Percentiles rank a stretch among this genome's conserved stretches.
Evolutionary conservation across 495 filamentous ascomycete genomes (phyloP).

Genomic region (Annulohypoxylon moriforme): DNA sequence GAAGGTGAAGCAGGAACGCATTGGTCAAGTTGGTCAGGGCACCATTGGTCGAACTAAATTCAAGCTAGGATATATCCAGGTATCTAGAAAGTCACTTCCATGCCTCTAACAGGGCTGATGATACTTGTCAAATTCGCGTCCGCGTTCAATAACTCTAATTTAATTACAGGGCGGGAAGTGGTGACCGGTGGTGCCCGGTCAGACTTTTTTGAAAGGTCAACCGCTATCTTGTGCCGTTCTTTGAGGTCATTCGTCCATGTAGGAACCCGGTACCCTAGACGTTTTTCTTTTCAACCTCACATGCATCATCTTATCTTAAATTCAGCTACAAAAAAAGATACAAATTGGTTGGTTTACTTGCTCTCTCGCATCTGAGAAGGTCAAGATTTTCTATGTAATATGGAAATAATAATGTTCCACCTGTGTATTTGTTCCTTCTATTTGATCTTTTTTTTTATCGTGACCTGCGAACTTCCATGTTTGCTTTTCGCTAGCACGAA

Average conservation of each 20-base stretch:
- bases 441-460: slow-evolving; percentile 1
- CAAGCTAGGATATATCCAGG: slow-evolving; percentile 1
- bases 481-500: slow-evolving; percentile 34
- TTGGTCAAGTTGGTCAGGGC: slow-evolving; percentile 34
- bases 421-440: background rate
- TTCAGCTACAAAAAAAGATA: slow-evolving; percentile 9
- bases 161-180: slow-evolving; percentile 45
- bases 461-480: slow-evolving; percentile 35
- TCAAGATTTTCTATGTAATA: slow-evolving; percentile 2
- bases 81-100: slow-evolving; percentile 34
- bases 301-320: slow-evolving; percentile 9
- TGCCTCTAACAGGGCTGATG: background rate
- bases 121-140: slow-evolving; percentile 20
- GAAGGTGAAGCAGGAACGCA: slow-evolving; percentile 34
- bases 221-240: slow-evolving; percentile 7
- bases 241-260: slow-evolving; percentile 28
- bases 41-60: slow-evolving; percentile 20
- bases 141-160: slow-evolving; percentile 38
- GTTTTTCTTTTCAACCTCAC: slow-evolving; percentile 8
- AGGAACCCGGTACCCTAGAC: slow-evolving; percentile 34
- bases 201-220: slow-evolving; percentile 27
- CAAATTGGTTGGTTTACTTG: background rate
- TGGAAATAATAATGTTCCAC: slow-evolving; percentile 21
- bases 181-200: slow-evolving; percentile 27
- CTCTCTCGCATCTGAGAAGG: slow-evolving; percentile 9